A percentile compares a stretch with the other conserved stretches of the same genome.
Evolutionary conservation across 148 eudicot genomes (phyloP).

Genomic region (Persicaria tinctoria): DNA sequence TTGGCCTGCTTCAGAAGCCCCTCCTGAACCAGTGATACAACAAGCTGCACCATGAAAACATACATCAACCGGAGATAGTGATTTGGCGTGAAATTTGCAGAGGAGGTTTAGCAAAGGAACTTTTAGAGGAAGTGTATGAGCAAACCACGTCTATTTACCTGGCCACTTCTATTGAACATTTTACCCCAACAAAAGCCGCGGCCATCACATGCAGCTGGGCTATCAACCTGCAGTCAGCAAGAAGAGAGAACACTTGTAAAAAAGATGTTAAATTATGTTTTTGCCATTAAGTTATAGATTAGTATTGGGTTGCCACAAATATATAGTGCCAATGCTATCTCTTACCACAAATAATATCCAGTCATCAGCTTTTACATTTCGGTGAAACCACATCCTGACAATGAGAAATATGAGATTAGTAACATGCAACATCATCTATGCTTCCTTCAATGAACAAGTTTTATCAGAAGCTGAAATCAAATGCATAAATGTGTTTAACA

Average conservation of each 20-base stretch:
- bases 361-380: constrained; percentile 85
- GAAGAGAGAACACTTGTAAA: neutral
- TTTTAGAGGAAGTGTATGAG: neutral
- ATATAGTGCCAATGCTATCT: neutral
- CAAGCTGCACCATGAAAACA: constrained; percentile 44
- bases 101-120: neutral
- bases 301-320: neutral
- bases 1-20: constrained; percentile 55
- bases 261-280: neutral
- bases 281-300: too few relatives aligned
- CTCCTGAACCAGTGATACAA: constrained; percentile 76
- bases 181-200: constrained; percentile 79
- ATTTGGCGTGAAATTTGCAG: neutral
- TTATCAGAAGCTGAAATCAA: neutral
- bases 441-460: neutral
- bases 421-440: neutral
- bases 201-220: constrained; percentile 61
- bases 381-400: constrained; percentile 96
- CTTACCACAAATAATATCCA: constrained; percentile 86
- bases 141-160: constrained; percentile 34
- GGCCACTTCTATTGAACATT: constrained; percentile 74
- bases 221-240: constrained; percentile 38
- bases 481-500: neutral
- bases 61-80: neutral
- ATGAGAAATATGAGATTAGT: constrained; percentile 13